phyloP scores from a whole-genome alignment of 2,329 filamentous ascomycete genomes.

The Fusarium anguioides region DNA sequence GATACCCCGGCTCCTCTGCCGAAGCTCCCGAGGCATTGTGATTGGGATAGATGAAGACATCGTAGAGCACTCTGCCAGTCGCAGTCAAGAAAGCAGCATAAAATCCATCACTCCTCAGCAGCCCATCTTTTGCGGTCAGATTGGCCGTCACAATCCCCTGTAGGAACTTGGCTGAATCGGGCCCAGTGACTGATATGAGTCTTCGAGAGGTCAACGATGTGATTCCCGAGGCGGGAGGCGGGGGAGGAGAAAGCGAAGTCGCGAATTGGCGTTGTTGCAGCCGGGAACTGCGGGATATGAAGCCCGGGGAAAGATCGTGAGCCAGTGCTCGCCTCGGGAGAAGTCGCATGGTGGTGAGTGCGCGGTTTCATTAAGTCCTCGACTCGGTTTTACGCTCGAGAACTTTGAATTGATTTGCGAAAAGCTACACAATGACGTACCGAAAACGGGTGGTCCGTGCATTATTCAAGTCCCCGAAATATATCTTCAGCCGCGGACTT shows the following conservation, averaged over 20 bases:
- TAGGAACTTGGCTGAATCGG: conserved; percentile 84
- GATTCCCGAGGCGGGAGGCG: conserved; percentile 60
- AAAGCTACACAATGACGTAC: conserved; percentile 43
- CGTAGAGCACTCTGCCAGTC: conserved; percentile 83
- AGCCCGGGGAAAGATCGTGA: conserved; percentile 24
- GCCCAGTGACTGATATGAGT: conserved; percentile 81
- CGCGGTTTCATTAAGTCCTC: conserved; percentile 15
- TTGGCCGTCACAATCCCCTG: conserved; percentile 85
- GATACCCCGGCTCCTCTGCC: conserved; percentile 56
- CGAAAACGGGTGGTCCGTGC: conserved; percentile 34
- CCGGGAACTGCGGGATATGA: conserved; percentile 49
- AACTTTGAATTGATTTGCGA: conserved; percentile 25
- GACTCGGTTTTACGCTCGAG: conserved; percentile 19
- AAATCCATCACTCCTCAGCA: conserved; percentile 62
- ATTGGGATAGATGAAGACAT: conserved; percentile 87
- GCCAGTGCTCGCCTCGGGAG: conserved; percentile 40
- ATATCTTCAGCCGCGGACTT: conserved; percentile 18
- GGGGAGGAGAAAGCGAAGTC: conserved; percentile 48
- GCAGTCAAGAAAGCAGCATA: conserved; percentile 91
- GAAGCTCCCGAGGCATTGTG: conserved; percentile 44
- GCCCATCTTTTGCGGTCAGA: conserved; percentile 52
- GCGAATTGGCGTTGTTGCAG: conserved; percentile 50
- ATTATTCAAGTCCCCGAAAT: not conserved
- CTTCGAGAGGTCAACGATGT: conserved; percentile 76
- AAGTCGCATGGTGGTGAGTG: conserved; percentile 38